Evolutionary conservation across 1,284 basidiomycete species (phyloP).

Genomic region (Papiliotrema laurentii): DNA sequence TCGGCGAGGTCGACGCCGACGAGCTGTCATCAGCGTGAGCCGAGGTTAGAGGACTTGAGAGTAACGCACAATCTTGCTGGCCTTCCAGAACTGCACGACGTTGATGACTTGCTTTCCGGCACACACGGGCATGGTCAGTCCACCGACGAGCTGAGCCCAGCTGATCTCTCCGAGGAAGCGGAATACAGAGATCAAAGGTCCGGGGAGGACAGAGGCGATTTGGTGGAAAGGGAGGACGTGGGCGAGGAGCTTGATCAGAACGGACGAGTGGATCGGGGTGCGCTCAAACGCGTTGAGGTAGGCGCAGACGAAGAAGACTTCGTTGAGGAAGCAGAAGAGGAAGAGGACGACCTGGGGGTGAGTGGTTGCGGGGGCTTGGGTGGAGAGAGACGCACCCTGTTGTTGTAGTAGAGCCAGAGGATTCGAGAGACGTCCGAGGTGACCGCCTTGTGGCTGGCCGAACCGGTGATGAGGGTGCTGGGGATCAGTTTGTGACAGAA

Average conservation of each 20-base stretch:
- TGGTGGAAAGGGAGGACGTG: background rate
- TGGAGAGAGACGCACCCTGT: constrained; percentile 61
- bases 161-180: constrained; percentile 52
- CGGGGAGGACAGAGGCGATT: constrained; percentile 17
- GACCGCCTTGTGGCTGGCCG: constrained; percentile 86
- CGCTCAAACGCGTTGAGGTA: constrained; percentile 89
- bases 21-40: constrained; percentile 46
- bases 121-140: constrained; percentile 66
- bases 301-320: constrained; percentile 91
- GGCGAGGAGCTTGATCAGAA: constrained; percentile 3
- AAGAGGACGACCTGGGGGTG: constrained; percentile 70
- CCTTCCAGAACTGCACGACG: constrained; percentile 97
- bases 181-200: constrained; percentile 19
- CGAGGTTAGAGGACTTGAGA: background rate
- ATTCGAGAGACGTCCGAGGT: constrained; percentile 88
- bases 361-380: background rate
- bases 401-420: constrained; percentile 89
- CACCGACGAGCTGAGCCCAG: constrained; percentile 76
- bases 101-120: constrained; percentile 90
- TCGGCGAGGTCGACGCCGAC: constrained; percentile 85
- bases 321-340: constrained; percentile 93
- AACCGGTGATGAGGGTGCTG: constrained; percentile 90
- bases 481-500: background rate
- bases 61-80: constrained; percentile 70
- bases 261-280: constrained; percentile 35